Evolutionary conservation across 257 asterid species (phyloP).

Genomic region (Echium plantagineum): DNA sequence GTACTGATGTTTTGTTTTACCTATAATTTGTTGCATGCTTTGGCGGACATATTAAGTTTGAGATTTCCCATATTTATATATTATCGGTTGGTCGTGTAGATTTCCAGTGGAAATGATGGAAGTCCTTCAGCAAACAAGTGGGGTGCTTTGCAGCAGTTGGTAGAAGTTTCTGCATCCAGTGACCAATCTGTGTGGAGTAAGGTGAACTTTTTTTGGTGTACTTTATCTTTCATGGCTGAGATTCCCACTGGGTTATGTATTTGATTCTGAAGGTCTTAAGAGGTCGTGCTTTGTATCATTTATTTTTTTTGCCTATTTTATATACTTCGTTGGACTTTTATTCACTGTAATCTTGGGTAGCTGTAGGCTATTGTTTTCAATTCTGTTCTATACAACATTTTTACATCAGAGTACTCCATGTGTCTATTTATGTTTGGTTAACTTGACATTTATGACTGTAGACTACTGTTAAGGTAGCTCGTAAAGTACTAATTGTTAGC

Average conservation of each 20-base stretch:
- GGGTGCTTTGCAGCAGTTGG: conserved; percentile 76
- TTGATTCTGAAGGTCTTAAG: neutral
- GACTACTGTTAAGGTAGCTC: neutral
- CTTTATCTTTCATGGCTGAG: neutral
- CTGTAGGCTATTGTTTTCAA: neutral
- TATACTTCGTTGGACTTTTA: neutral
- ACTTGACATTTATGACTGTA: neutral
- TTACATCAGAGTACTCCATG: neutral
- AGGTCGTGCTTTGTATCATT: neutral
- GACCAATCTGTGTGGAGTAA: conserved; percentile 79
- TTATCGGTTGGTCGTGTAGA: conserved; percentile 29
- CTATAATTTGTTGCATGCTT: neutral
- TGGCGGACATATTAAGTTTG: neutral
- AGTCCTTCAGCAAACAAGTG: conserved; percentile 49
- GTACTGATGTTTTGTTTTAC: neutral
- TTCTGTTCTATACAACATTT: neutral
- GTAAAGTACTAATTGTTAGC: neutral
- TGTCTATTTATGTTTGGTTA: neutral
- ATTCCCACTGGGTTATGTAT: neutral
- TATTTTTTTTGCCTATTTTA: neutral
- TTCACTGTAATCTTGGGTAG: neutral
- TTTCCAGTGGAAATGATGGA: conserved; percentile 70
- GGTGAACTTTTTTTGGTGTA: conserved; percentile 27
- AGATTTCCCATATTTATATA: neutral
- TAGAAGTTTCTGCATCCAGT: conserved; percentile 59